These are phyloP conservation scores for Senna tora DNA, from an alignment of 306 rosid species.

Conservation along the genomic window DNA sequence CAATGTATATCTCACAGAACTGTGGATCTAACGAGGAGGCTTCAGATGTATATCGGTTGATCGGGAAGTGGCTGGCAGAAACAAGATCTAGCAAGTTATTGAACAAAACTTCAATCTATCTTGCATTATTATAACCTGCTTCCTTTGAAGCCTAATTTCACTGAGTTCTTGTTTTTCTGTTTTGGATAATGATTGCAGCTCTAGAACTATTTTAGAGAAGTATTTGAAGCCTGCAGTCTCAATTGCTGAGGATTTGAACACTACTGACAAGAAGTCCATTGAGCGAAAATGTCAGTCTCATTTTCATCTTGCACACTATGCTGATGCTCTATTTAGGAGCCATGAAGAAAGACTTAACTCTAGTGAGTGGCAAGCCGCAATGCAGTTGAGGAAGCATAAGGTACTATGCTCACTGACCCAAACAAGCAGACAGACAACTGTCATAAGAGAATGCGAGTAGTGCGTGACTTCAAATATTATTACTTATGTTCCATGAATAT, in stretches of 20 bases:
- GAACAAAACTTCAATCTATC: constrained; percentile 33
- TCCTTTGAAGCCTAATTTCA: constrained; percentile 5
- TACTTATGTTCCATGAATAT: constrained; percentile 27
- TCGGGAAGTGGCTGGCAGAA: constrained; percentile 98
- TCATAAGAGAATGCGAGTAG: constrained; percentile 9
- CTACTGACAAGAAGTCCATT: constrained; percentile 53
- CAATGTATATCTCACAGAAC: constrained; percentile 66
- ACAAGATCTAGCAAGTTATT: constrained; percentile 94
- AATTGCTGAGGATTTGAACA: constrained; percentile 65
- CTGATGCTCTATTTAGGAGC: constrained; percentile 89
- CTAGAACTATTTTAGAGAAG: constrained; percentile 93
- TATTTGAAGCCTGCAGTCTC: constrained; percentile 90
- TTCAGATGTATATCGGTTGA: constrained; percentile 84
- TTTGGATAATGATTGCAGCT: constrained; percentile 59
- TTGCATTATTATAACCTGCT: constrained; percentile 1
- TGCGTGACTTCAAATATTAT: constrained; percentile 28
- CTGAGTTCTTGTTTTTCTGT: constrained; percentile 27
- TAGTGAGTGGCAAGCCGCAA: constrained; percentile 93
- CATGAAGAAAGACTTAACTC: constrained; percentile 88
- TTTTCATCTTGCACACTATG: constrained; percentile 94
- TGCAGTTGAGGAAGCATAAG: constrained; percentile 89
- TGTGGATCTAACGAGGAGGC: constrained; percentile 62
- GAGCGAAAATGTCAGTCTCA: constrained; percentile 71
- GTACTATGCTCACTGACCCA: constrained; percentile 45
- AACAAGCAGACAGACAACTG: neutral